A percentile compares a stretch with the other conserved stretches of the same genome.
These are phyloP conservation scores for Leishmania tarentolae DNA, from an alignment of 208 protist genomes.

Conservation along the genomic window DNA sequence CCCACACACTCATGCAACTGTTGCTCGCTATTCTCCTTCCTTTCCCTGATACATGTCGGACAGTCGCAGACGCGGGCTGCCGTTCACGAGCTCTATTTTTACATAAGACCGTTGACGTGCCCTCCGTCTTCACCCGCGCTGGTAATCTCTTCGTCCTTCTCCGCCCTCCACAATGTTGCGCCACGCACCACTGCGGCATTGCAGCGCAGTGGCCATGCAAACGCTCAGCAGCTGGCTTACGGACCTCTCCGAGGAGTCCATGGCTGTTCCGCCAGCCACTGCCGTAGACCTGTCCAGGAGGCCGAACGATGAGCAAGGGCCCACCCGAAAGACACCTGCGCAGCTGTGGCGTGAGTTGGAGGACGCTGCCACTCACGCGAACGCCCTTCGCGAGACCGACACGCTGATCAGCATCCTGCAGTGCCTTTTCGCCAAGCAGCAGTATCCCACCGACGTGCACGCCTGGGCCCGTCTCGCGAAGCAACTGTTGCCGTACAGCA, in stretches of 20 bases:
- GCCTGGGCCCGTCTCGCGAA: slow-evolving; percentile 54
- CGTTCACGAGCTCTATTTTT: no score
- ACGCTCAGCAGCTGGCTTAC: slow-evolving; percentile 37
- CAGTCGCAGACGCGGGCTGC: no score
- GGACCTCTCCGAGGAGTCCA: slow-evolving; percentile 36
- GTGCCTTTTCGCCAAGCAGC: slow-evolving; percentile 32
- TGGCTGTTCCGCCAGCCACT: slow-evolving; percentile 10
- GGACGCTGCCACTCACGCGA: slow-evolving; percentile 34
- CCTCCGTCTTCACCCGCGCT: not conserved
- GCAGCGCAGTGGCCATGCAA: slow-evolving; percentile 28
- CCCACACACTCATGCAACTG: not conserved
- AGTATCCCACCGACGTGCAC: slow-evolving; percentile 29
- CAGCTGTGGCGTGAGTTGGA: slow-evolving; percentile 56
- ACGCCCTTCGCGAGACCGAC: slow-evolving; percentile 71
- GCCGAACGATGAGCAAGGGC: not conserved
- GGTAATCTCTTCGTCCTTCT: not conserved
- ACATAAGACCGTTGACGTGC: not conserved
- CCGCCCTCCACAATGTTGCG: slow-evolving; percentile 16
- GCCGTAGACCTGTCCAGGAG: not conserved
- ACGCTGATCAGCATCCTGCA: slow-evolving; percentile 53
- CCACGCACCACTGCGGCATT: slow-evolving; percentile 1
- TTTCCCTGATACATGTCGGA: no score
- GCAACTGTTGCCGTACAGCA: slow-evolving; percentile 52
- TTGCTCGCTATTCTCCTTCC: no score
- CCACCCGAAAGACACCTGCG: not conserved